Evolutionary conservation across 2,329 filamentous ascomycete species (phyloP), one percentile per base, ranked within the genome.

Genomic region (Microsporum ferrugineum): DNA sequence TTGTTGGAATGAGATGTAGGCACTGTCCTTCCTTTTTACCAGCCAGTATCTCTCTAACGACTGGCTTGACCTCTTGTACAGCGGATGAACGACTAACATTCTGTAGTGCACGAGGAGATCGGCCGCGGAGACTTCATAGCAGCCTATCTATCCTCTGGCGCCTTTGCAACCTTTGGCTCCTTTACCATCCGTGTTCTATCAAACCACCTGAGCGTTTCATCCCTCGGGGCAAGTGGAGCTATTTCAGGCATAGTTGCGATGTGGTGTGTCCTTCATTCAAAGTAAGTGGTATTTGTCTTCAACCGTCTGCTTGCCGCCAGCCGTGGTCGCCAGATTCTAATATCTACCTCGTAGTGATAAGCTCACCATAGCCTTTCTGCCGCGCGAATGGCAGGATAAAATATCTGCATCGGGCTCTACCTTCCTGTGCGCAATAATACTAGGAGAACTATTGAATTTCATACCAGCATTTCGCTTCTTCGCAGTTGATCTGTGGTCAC

Each of bases 51-150:
- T 23, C 17, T 23, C 1, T 23, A 23, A 1, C 1, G 17, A 23
- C 17, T 23, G 17, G 17, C 1, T 23, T 23, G 17, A 23, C 17
- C 17, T 23, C 17, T 23, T 23, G 17, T 23, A 23, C 17, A 23
- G 17, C 17, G 17, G 17, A 23, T 23, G 17, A 17, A 17, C 17
- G 12, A 2, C 43, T 34, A 55, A 43, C 29, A 23, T n/a, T 43
- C 8, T 17, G 12, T 58, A 77, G 74, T 82, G 4, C 80, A 82
- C 66, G 79, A 82, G 66, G 79, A 83, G 62, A 75, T 84, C 34
- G 81, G 80, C 56, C 76, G 82, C 39, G 81, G 79, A 5, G 78
- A 79, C 27, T 83, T 84, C 68, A 68, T 84, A 14, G 77, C 79
- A 3, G 72, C 83, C 17, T 82, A 79, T 65, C 65, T 83, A 49